Evolutionary conservation across 805 yeast genomes (phyloP).

Genomic region (Saturnispora saitoi): DNA sequence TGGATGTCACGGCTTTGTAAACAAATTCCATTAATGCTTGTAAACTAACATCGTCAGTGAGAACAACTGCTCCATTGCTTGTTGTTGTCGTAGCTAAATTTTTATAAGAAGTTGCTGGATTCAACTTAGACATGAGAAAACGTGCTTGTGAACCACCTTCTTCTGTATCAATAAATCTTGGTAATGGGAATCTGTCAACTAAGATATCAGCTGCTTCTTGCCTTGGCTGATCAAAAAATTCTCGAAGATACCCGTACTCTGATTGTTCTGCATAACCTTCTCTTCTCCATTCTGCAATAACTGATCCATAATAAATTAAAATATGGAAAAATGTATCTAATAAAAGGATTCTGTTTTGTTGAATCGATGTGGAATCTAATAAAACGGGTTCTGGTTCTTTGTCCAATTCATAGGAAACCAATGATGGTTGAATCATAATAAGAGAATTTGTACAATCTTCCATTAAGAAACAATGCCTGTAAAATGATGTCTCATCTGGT

Average conservation of each 20-base stretch:
- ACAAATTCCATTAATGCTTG: constrained; percentile 51
- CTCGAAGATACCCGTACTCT: constrained; percentile 51
- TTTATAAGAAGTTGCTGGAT: constrained; percentile 54
- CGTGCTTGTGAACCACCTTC: constrained; percentile 74
- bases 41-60: constrained; percentile 55
- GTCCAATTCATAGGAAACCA: constrained; percentile 49
- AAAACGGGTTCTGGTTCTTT: constrained; percentile 56
- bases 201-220: constrained; percentile 57
- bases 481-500: constrained; percentile 63
- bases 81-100: constrained; percentile 21
- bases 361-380: constrained; percentile 54
- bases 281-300: constrained; percentile 59
- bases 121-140: constrained; percentile 58
- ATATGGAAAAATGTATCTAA: constrained; percentile 66
- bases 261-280: constrained; percentile 53
- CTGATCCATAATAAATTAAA: constrained; percentile 57
- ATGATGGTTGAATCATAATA: constrained; percentile 63
- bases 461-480: constrained; percentile 51
- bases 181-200: constrained; percentile 61
- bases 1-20: constrained; percentile 27
- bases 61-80: constrained; percentile 29
- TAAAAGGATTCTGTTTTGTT: constrained; percentile 46
- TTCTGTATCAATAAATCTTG: constrained; percentile 64
- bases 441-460: constrained; percentile 55
- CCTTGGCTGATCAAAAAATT: constrained; percentile 53